Conservation (phyloP, 2,329 filamentous ascomycete species). For the Fusarium illudens region DNA sequence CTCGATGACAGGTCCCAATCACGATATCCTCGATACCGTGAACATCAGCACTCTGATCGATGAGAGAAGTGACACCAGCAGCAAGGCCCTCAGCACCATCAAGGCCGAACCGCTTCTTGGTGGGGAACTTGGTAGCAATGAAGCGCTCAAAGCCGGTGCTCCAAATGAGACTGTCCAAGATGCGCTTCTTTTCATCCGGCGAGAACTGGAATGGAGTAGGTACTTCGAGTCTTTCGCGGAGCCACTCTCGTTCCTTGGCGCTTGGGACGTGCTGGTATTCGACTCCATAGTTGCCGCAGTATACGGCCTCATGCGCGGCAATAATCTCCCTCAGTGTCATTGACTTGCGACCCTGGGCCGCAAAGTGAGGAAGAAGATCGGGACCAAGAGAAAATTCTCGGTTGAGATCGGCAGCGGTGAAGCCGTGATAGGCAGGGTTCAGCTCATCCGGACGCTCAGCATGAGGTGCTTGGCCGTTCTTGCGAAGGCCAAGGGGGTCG, state of each 20-base stretch:
- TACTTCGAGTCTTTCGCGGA: slow-evolving; percentile 91
- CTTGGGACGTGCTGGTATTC: slow-evolving; percentile 99
- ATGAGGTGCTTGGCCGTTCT: slow-evolving; percentile 52
- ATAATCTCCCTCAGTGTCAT: slow-evolving; percentile 97
- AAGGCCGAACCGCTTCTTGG: slow-evolving; percentile 98
- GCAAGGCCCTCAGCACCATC: slow-evolving; percentile 97
- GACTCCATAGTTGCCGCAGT: slow-evolving; percentile 94
- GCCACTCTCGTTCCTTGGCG: slow-evolving; percentile 95
- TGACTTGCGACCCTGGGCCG: slow-evolving; percentile 82
- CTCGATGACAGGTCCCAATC: slow-evolving; percentile 98
- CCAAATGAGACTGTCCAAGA: slow-evolving; percentile 96
- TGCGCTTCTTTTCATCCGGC: slow-evolving; percentile 94
- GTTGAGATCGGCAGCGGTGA: slow-evolving; percentile 90
- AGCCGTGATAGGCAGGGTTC: slow-evolving; percentile 86
- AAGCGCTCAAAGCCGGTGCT: slow-evolving; percentile 95
- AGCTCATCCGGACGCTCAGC: slow-evolving; percentile 90
- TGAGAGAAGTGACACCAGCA: slow-evolving; percentile 97
- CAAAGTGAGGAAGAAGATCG: slow-evolving; percentile 92
- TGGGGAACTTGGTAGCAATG: slow-evolving; percentile 94
- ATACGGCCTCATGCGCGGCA: slow-evolving; percentile 87
- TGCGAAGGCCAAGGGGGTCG: slow-evolving; percentile 82
- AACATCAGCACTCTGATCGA: slow-evolving; percentile 90
- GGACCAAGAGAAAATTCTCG: slow-evolving; percentile 89
- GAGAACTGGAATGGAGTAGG: slow-evolving; percentile 94
- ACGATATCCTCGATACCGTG: slow-evolving; percentile 98